These are phyloP conservation scores for Coemansia sp. DNA, from an alignment of 192 early-diverging fungal species.

Conservation along the genomic window DNA sequence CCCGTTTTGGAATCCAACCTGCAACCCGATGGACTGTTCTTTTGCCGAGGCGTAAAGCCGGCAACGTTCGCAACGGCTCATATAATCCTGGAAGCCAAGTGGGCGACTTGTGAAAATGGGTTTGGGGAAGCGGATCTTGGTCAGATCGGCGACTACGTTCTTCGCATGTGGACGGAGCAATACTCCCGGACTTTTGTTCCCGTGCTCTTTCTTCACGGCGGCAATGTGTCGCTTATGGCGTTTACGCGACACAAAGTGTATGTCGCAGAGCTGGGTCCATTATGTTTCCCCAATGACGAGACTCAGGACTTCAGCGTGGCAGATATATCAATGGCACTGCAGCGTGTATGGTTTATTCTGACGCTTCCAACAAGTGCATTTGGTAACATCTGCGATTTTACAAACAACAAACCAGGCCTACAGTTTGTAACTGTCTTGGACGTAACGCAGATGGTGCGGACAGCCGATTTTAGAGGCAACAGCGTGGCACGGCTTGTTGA, in stretches of 20 bases:
- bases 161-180: conserved; percentile 12
- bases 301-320: no score
- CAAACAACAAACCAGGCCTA: background rate
- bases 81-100: background rate
- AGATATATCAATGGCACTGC: background rate
- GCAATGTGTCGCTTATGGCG: conserved; percentile 4
- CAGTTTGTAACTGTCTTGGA: background rate
- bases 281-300: background rate
- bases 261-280: background rate
- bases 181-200: conserved; percentile 14
- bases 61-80: background rate
- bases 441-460: background rate
- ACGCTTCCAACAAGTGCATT: background rate
- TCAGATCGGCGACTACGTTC: conserved; percentile 29
- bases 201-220: conserved; percentile 11
- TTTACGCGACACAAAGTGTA: conserved; percentile 16
- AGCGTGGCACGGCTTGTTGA: background rate
- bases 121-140: conserved; percentile 2
- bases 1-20: background rate
- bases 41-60: background rate
- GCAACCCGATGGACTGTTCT: conserved; percentile 3
- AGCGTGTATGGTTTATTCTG: background rate
- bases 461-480: background rate
- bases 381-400: background rate
- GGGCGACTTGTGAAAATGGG: background rate